Base-by-base conservation (phyloP, 2,329 filamentous ascomycete genomes). In the Didymella sp. region DNA sequence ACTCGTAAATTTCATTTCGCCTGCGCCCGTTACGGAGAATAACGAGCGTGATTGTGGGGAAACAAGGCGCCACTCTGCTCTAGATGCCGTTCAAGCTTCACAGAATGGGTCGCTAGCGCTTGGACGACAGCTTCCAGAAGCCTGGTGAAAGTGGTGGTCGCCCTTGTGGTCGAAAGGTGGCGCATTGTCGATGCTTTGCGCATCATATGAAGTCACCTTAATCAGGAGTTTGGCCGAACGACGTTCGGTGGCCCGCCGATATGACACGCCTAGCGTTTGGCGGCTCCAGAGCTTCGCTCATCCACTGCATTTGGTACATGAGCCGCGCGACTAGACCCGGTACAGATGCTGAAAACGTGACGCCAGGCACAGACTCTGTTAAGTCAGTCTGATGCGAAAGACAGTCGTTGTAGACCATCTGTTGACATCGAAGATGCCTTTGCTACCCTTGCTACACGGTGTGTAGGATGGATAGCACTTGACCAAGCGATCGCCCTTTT, bases 261-360 rank as follows among this genome's bases (percentile, higher is more conserved):
- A 21, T 52, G 54, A 51, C 43, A 57, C 54, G 19, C 35, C 30
- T 12, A 48, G 30, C 19, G 54, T 52, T 51, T 57, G 43, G 25
- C 6, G 6, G 15, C 31, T 35, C n/a, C n/a, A 37, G 13, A 42
- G 22, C 17, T 19, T 40, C 19, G 19, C 13, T 44, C 40, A 21
- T 21, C 19, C 8, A 40, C 45, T 22, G 22, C n/a, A n/a, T 15
- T 6, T 21, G 28, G 47, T 35, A 27, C 47, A 35, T 6, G 21
- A 15, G n/a, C 19, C 19, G 19, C 24, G 35, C 19, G 8, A 28
- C 25, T 41, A 31, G n/a, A n/a, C n/a, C n/a, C n/a, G n/a, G n/a
- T 8, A 13, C 27, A 44, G n/a, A 25, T 7, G 4, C n/a, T 38
- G 25, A 43, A n/a, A n/a, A 12, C 13, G 21, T 40, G 37, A 22